phyloP scores from a whole-genome alignment of 768 basidiomycete species.

The Trametes gibbosa region DNA sequence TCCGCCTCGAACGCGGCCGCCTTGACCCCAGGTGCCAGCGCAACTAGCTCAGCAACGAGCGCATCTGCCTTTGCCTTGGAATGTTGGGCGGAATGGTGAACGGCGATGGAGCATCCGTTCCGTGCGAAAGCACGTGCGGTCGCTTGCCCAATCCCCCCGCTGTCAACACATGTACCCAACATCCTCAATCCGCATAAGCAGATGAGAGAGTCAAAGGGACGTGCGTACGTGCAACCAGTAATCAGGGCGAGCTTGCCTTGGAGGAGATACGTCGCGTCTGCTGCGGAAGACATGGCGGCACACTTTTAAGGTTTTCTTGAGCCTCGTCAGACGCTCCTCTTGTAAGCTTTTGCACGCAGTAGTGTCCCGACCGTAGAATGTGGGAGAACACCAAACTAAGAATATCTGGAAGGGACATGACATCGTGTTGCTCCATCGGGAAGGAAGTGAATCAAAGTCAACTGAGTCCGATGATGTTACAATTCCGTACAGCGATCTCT shows the following conservation, averaged over 20 bases:
- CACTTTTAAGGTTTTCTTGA: background rate
- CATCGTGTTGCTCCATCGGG: too few species aligned
- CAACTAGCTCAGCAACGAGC: constrained; percentile 38
- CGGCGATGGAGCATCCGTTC: constrained; percentile 42
- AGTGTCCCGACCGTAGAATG: background rate
- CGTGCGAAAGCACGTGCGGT: constrained; percentile 46
- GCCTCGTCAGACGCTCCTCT: too few species aligned
- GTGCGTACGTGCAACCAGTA: constrained; percentile 38
- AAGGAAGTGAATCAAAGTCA: background rate
- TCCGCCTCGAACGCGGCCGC: constrained; percentile 49
- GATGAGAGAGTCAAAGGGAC: too few species aligned
- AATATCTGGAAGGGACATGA: background rate
- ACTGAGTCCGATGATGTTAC: too few species aligned
- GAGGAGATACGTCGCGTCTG: constrained; percentile 12
- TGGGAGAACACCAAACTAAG: background rate
- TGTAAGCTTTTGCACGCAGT: background rate
- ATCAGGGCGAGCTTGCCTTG: constrained; percentile 36
- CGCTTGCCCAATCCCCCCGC: constrained; percentile 53
- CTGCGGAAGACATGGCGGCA: background rate
- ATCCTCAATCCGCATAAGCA: too few species aligned
- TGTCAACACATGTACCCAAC: constrained; percentile 14
- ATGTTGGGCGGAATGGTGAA: constrained; percentile 46
- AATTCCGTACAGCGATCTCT: too few species aligned
- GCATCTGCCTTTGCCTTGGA: constrained; percentile 36
- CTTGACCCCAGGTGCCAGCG: constrained; percentile 32